These are phyloP conservation scores for Lycium barbarum DNA, from an alignment of 257 asterid genomes.

Conservation along the genomic window DNA sequence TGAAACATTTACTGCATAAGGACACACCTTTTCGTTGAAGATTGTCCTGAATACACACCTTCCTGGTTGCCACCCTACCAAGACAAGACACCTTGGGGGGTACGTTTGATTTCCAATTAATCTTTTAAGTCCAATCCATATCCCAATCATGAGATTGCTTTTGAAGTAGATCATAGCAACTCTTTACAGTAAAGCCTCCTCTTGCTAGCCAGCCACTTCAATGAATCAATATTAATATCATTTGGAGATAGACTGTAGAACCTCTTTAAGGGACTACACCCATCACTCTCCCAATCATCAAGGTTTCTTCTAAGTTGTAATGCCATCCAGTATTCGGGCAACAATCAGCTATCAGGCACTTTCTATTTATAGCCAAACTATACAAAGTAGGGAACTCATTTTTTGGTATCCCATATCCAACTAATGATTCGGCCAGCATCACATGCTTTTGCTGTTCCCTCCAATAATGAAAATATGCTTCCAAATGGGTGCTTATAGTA, in stretches of 20 bases:
- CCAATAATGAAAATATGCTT: neutral
- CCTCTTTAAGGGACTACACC: neutral
- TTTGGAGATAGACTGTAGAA: neutral
- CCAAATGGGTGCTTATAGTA: neutral
- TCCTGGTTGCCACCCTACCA: neutral
- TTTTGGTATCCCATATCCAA: neutral
- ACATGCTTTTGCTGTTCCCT: neutral
- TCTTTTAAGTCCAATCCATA: neutral
- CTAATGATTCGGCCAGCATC: neutral
- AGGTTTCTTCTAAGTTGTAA: neutral
- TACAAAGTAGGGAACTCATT: neutral
- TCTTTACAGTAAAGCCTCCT: neutral
- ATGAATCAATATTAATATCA: neutral
- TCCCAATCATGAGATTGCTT: neutral
- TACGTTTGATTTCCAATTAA: neutral
- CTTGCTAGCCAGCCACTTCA: neutral
- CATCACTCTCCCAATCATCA: neutral
- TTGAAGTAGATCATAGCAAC: neutral
- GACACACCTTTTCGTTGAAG: neutral
- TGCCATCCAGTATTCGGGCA: neutral
- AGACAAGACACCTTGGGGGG: neutral
- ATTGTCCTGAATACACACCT: neutral
- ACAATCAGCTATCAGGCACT: neutral
- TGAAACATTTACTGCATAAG: slow-evolving; percentile 16
- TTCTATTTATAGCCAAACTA: neutral